Conservation (phyloP, 768 basidiomycete species). For the Trametes punicea region DNA sequence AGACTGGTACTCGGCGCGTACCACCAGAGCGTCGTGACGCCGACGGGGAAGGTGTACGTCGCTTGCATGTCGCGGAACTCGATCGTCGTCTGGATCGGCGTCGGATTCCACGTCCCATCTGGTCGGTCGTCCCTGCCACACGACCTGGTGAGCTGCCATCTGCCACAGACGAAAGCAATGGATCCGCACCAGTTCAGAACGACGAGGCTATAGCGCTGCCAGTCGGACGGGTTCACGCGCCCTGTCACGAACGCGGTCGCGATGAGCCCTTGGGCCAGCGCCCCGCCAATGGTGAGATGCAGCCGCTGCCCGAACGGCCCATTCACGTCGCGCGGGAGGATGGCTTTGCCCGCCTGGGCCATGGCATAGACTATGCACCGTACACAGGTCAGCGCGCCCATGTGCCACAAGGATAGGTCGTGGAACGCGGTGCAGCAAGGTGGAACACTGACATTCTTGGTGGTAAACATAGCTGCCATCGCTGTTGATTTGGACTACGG, state of each 20-base stretch:
- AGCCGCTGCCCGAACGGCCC: constrained; percentile 72
- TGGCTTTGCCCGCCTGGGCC: constrained; percentile 73
- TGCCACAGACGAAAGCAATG: neutral
- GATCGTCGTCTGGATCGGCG: constrained; percentile 54
- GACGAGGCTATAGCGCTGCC: constrained; percentile 65
- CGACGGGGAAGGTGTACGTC: constrained; percentile 74
- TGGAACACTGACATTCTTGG: constrained; percentile 57
- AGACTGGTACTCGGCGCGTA: constrained; percentile 30
- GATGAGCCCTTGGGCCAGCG: constrained; percentile 51
- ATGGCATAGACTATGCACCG: constrained; percentile 54
- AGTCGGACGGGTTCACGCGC: constrained; percentile 51
- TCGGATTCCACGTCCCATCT: constrained; percentile 51
- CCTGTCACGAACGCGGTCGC: constrained; percentile 66
- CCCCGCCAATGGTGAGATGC: constrained; percentile 58
- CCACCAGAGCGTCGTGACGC: constrained; percentile 59
- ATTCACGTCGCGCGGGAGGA: constrained; percentile 61
- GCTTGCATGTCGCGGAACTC: constrained; percentile 63
- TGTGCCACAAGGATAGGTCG: neutral
- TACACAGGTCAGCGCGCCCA: neutral
- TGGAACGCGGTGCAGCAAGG: no score
- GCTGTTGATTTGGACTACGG: constrained; percentile 63
- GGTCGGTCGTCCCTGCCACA: constrained; percentile 43
- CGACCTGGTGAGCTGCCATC: neutral
- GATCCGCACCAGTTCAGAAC: constrained; percentile 58
- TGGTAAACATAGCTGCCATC: constrained; percentile 63